Conservation (phyloP, 805 yeast species). For the Teunomyces cretensis region DNA sequence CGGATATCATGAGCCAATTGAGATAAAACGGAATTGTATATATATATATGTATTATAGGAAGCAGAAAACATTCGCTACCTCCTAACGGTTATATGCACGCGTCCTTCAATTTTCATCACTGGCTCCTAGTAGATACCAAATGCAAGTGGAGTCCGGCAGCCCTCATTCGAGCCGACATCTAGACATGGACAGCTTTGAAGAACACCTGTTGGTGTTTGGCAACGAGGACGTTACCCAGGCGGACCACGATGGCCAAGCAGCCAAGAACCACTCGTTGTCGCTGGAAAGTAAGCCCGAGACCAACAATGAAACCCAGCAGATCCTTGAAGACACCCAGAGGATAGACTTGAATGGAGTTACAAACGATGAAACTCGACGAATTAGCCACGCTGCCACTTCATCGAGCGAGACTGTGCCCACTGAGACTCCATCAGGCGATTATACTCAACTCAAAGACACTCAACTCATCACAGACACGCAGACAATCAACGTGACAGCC, state of each 20-base stretch:
- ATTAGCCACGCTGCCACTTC: background rate
- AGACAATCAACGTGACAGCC: background rate
- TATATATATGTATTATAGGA: slow-evolving; percentile 1
- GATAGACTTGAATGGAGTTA: background rate
- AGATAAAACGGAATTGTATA: background rate
- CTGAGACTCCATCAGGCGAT: background rate
- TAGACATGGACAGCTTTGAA: slow-evolving; percentile 1
- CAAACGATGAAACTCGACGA: background rate
- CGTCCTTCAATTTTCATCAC: no score
- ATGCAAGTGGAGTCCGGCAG: no score
- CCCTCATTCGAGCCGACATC: no score
- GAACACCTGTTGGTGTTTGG: slow-evolving; percentile 5
- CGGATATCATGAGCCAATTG: slow-evolving; percentile 6
- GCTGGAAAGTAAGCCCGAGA: no score
- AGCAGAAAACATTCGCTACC: no score
- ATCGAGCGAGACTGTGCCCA: background rate
- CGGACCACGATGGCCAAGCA: background rate
- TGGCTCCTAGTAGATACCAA: no score
- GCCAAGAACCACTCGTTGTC: no score
- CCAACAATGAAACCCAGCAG: slow-evolving; percentile 7
- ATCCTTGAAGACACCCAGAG: slow-evolving; percentile 9
- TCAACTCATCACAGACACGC: background rate
- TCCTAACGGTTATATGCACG: background rate
- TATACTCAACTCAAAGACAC: background rate
- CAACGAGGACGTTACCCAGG: slow-evolving; percentile 1